phyloP scores from a whole-genome alignment of 192 early-diverging fungal genomes.

The Coemansia sp. region DNA sequence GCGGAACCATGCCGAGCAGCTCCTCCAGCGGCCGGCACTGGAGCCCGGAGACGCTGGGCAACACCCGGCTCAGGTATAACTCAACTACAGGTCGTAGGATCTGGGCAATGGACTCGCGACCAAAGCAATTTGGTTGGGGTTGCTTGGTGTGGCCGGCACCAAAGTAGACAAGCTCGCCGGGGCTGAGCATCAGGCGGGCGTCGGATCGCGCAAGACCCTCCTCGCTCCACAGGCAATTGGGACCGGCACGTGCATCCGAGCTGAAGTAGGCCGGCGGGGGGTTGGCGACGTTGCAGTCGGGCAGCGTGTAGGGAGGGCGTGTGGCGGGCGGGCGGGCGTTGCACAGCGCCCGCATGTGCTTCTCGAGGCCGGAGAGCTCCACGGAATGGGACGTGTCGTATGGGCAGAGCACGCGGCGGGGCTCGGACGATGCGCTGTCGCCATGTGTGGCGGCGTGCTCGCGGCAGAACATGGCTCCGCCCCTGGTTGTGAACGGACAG shows the following conservation, averaged over 20 bases:
- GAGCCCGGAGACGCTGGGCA: neutral
- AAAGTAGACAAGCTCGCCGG: conserved; percentile 27
- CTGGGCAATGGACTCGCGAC: neutral
- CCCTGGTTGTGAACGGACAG: conserved; percentile 63
- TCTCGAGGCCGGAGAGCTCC: conserved; percentile 53
- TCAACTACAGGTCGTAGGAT: neutral
- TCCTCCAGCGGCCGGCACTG: conserved; percentile 5
- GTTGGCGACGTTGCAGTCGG: conserved; percentile 49
- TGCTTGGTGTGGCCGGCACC: neutral
- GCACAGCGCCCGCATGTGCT: conserved; percentile 64
- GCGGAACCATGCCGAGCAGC: conserved; percentile 21
- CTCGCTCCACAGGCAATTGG: conserved; percentile 19
- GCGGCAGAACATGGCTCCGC: conserved; percentile 64
- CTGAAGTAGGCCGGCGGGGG: conserved; percentile 16
- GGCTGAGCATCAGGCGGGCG: conserved; percentile 27
- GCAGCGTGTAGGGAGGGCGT: conserved; percentile 28
- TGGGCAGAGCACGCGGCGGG: conserved; percentile 70
- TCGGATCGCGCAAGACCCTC: conserved; percentile 32
- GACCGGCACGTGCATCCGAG: neutral
- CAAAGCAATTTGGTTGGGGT: neutral
- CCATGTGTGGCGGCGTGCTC: conserved; percentile 57
- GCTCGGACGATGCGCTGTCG: neutral
- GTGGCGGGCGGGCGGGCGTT: conserved; percentile 62
- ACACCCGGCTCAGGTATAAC: neutral
- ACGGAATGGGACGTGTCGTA: conserved; percentile 73